phyloP scores from a whole-genome alignment of 2,329 filamentous ascomycete genomes.

The Aspergillus chevalieri region DNA sequence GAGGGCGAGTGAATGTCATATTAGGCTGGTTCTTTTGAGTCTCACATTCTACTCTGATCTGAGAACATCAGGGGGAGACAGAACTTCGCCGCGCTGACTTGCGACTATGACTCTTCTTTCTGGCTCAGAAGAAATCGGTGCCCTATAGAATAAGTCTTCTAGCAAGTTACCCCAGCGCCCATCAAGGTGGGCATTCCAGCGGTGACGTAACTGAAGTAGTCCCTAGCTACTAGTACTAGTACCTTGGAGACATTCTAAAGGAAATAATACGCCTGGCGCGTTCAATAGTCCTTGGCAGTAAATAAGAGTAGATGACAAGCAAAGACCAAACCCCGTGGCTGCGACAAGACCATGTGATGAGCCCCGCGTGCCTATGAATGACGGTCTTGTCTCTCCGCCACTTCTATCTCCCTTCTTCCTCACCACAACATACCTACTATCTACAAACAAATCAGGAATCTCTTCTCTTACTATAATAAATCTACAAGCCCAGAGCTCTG shows the following conservation, averaged over 20 bases:
- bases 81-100: no score
- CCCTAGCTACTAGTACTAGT: no score
- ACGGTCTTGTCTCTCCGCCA: slow-evolving; percentile 5
- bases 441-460: slow-evolving; percentile 1
- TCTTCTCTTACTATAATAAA: slow-evolving; percentile 2
- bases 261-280: neutral
- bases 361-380: neutral
- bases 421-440: neutral
- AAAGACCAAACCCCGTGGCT: neutral
- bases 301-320: neutral
- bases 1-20: slow-evolving; percentile 31
- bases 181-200: no score
- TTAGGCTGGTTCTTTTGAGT: neutral
- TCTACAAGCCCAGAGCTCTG: neutral
- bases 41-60: no score
- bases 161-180: no score
- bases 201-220: no score
- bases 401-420: slow-evolving; percentile 2
- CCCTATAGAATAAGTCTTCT: no score
- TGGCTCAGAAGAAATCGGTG: no score
- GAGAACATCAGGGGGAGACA: no score
- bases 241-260: no score
- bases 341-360: neutral
- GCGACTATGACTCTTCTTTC: no score
- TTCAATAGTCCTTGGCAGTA: neutral